Evolutionary conservation across 1,284 basidiomycete species (phyloP).

Genomic region (Apiotrichum mycotoxinovorans): DNA sequence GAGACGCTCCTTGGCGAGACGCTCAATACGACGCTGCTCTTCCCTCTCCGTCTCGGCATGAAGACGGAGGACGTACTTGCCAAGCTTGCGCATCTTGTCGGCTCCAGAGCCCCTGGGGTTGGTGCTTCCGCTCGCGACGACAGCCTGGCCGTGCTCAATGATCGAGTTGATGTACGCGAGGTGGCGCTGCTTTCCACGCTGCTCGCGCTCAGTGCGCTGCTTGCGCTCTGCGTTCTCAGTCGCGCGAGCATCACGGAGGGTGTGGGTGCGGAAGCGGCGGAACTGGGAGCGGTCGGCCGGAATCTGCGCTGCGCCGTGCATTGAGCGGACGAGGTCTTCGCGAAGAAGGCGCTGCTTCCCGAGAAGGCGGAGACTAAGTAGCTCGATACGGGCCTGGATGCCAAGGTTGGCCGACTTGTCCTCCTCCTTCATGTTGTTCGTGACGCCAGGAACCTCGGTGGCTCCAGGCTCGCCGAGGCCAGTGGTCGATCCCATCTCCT

Average conservation of each 20-base stretch:
- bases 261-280: conserved; percentile 81
- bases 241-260: conserved; percentile 80
- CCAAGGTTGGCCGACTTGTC: conserved; percentile 50
- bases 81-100: conserved; percentile 49
- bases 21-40: conserved; percentile 71
- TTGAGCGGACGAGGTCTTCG: conserved; percentile 78
- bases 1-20: conserved; percentile 95
- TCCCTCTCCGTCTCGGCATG: conserved; percentile 56
- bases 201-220: conserved; percentile 88
- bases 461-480: conserved; percentile 67
- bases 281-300: conserved; percentile 89
- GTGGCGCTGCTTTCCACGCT: conserved; percentile 92
- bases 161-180: conserved; percentile 89
- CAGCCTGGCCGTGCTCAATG: conserved; percentile 74
- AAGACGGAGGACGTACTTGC: conserved; percentile 51
- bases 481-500: conserved; percentile 74
- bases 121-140: conserved; percentile 57
- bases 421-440: conserved; percentile 54
- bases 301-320: conserved; percentile 85
- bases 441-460: conserved; percentile 52
- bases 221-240: conserved; percentile 89
- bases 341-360: conserved; percentile 85
- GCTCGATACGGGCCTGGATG: conserved; percentile 85
- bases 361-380: conserved; percentile 84
- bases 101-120: conserved; percentile 42